A percentile compares a stretch with the other conserved stretches of the same genome.
phyloP scores from a whole-genome alignment of 1,284 basidiomycete genomes.

The Trichosporon faecale region DNA sequence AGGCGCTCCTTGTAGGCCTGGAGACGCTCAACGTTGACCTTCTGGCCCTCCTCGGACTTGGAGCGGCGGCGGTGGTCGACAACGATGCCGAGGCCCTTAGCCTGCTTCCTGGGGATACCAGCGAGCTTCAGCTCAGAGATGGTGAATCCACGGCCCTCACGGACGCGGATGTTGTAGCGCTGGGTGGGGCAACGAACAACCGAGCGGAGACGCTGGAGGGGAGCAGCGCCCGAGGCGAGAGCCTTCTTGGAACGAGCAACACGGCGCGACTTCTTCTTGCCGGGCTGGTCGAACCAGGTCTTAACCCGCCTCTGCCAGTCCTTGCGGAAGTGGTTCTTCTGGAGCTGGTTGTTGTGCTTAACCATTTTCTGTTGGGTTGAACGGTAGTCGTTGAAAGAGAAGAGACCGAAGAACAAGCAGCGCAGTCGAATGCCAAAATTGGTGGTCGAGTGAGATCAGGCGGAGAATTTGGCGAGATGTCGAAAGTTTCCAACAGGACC shows the following conservation, averaged over 20 bases:
- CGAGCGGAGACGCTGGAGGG: conserved; percentile 87
- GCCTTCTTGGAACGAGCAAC: conserved; percentile 90
- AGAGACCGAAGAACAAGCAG: background rate
- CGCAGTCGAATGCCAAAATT: background rate
- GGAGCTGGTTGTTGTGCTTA: conserved; percentile 62
- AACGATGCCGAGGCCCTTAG: conserved; percentile 86
- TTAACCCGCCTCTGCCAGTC: conserved; percentile 66
- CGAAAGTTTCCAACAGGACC: background rate
- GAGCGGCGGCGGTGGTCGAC: conserved; percentile 98
- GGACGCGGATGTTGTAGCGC: conserved; percentile 98
- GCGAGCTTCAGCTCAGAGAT: conserved; percentile 93
- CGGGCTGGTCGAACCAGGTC: conserved; percentile 87
- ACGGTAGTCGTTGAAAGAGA: background rate
- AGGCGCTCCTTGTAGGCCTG: conserved; percentile 81
- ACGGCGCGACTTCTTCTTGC: conserved; percentile 94
- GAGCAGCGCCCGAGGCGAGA: conserved; percentile 85
- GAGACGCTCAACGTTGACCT: conserved; percentile 90
- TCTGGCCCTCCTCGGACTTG: conserved; percentile 95
- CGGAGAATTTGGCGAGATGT: background rate
- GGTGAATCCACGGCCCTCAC: conserved; percentile 97
- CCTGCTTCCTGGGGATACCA: conserved; percentile 91
- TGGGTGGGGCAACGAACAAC: conserved; percentile 95
- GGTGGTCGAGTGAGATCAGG: background rate
- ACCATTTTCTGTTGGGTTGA: conserved; percentile 24
- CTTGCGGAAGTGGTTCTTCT: conserved; percentile 96